Conservation (phyloP, 1,284 basidiomycete genomes). For the Tilletia caries region DNA sequence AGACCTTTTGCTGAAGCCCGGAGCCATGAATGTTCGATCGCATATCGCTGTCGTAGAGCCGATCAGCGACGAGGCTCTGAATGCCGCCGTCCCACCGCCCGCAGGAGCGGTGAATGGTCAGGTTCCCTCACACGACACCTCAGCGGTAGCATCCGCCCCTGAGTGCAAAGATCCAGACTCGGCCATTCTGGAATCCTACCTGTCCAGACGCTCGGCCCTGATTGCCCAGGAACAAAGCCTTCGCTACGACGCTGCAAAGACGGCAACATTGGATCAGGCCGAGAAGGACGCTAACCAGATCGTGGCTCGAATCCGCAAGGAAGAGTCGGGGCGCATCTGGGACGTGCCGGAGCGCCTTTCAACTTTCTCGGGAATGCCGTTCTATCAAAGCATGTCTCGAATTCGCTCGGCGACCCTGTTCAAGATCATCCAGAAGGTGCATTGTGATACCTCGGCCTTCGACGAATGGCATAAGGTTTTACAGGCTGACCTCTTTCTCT, state of each 20-base stretch:
- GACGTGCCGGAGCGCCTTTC: background rate
- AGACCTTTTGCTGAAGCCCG: too few species aligned
- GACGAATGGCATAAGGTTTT: background rate
- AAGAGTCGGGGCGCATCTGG: background rate
- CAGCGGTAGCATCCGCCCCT: background rate
- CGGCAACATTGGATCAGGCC: background rate
- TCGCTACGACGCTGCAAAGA: constrained; percentile 1
- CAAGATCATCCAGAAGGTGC: constrained; percentile 12
- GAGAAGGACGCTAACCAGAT: constrained; percentile 6
- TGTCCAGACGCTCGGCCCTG: background rate
- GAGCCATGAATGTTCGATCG: constrained; percentile 2
- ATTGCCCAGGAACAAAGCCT: background rate
- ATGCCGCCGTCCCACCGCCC: too few species aligned
- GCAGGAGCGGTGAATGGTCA: too few species aligned
- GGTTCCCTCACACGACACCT: too few species aligned
- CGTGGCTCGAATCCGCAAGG: background rate
- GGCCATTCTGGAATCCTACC: background rate
- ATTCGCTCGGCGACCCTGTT: background rate
- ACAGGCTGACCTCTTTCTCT: background rate
- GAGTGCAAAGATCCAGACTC: background rate
- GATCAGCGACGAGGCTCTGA: background rate
- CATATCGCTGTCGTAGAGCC: background rate
- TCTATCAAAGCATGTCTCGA: background rate
- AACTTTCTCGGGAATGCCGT: constrained; percentile 5
- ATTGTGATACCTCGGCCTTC: background rate